These are phyloP conservation scores for Begonia loranthoides DNA, from an alignment of 306 rosid species.

Conservation along the genomic window DNA sequence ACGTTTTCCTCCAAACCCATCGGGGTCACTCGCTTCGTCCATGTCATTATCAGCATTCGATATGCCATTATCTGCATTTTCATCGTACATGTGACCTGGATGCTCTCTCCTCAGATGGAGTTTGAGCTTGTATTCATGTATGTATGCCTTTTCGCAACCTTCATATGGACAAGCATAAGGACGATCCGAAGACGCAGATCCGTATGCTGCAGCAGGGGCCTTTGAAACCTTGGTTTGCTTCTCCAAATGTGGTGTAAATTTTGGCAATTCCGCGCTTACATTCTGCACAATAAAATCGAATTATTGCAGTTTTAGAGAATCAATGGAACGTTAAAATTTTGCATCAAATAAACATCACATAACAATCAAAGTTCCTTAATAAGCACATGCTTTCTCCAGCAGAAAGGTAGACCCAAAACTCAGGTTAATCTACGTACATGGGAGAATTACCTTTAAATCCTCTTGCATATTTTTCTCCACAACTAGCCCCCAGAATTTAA, in stretches of 20 bases:
- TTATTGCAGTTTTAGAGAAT: background rate
- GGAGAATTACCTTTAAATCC: too few relatives aligned
- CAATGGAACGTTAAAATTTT: background rate
- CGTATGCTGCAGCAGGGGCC: slow-evolving; percentile 46
- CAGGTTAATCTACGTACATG: too few relatives aligned
- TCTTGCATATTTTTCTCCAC: too few relatives aligned
- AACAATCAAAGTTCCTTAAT: too few relatives aligned
- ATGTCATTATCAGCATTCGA: slow-evolving; percentile 49
- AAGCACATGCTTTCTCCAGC: too few relatives aligned
- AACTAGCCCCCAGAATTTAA: too few relatives aligned
- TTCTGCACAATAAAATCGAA: slow-evolving; percentile 23
- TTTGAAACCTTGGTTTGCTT: slow-evolving; percentile 52
- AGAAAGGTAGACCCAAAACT: too few relatives aligned
- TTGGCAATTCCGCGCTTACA: slow-evolving; percentile 40
- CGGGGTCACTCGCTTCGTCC: slow-evolving; percentile 92
- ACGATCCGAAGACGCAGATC: slow-evolving; percentile 83
- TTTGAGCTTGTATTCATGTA: slow-evolving; percentile 90
- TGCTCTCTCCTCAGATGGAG: slow-evolving; percentile 89
- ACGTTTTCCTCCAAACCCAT: slow-evolving; percentile 51
- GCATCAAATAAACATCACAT: too few relatives aligned
- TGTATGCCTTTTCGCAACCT: slow-evolving; percentile 86
- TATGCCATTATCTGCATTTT: slow-evolving; percentile 28
- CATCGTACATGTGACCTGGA: slow-evolving; percentile 70
- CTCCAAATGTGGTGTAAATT: slow-evolving; percentile 56
- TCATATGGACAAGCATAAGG: slow-evolving; percentile 89